A percentile compares a stretch with the other conserved stretches of the same genome.
These are phyloP conservation scores for Lactifluus pinguis DNA, from an alignment of 768 basidiomycete species.

Conservation along the genomic window DNA sequence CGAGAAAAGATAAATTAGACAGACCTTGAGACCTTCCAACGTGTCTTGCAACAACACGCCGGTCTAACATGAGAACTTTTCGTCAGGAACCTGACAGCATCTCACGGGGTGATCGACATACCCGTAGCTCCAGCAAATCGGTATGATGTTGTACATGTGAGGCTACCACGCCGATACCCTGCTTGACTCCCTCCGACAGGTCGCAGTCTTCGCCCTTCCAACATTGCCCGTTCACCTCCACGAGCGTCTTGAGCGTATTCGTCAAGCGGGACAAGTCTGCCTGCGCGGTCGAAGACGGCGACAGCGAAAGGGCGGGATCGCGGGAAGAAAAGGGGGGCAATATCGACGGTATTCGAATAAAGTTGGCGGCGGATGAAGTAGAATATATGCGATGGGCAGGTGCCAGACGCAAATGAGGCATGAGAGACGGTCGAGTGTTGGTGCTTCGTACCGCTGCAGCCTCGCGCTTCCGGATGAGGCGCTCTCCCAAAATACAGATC, in stretches of 20 bases:
- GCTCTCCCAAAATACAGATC: slow-evolving; percentile 79
- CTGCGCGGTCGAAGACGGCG: slow-evolving; percentile 34
- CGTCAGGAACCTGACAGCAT: not conserved
- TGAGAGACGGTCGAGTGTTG: slow-evolving; percentile 48
- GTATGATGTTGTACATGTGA: slow-evolving; percentile 61
- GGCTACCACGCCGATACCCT: slow-evolving; percentile 60
- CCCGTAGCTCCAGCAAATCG: slow-evolving; percentile 65
- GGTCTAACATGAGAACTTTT: slow-evolving; percentile 35
- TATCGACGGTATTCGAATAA: slow-evolving; percentile 21
- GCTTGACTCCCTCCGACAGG: slow-evolving; percentile 65
- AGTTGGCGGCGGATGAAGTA: slow-evolving; percentile 27
- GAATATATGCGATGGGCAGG: slow-evolving; percentile 32
- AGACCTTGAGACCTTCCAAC: slow-evolving; percentile 64
- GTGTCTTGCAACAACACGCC: slow-evolving; percentile 55
- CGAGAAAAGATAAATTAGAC: not conserved
- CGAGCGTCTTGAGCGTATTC: slow-evolving; percentile 68
- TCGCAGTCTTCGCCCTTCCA: slow-evolving; percentile 82
- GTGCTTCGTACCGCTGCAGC: slow-evolving; percentile 80
- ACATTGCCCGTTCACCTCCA: slow-evolving; percentile 70
- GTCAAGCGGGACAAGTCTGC: slow-evolving; percentile 77
- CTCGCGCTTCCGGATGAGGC: slow-evolving; percentile 83
- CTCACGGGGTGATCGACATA: slow-evolving; percentile 28
- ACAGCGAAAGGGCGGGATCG: slow-evolving; percentile 2
- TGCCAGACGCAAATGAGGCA: slow-evolving; percentile 60
- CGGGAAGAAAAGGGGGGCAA: slow-evolving; percentile 22